Base-by-base conservation (phyloP, 2,329 filamentous ascomycete genomes). In the Hypoxylon sp. region DNA sequence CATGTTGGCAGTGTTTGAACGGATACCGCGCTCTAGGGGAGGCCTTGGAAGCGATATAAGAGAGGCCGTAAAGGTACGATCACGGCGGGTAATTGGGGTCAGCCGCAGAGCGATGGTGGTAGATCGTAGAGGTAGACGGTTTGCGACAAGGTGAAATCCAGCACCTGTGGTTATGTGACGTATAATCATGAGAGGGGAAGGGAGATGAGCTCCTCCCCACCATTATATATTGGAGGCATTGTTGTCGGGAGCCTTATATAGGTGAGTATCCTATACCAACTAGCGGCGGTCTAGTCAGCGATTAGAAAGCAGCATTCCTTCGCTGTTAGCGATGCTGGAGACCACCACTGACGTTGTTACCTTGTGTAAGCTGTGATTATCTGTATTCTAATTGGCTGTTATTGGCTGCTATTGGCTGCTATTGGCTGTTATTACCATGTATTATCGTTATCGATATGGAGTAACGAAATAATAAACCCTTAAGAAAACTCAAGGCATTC, bases 301-400 rank as follows among this genome's bases (percentile, higher is more conserved):
- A 73, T 73, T 73, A 64, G 53, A 70, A 72, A 73, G 65, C 70
- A 69, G 32, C 34, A 45, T 5, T 56, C 21, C 12, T 48, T 29
- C 34, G 9, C 51, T 30, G 27, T 16, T 58, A 27, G 37, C 34
- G n/a, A 39, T 39, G 34, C 37, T 21, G n/a, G 16, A 45, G 14
- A 30, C 23, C 45, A 25, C 45, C 45, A 41, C 37, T 41, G 37
- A 41, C 37, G 16, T 41, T 41, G 37, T 27, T 48, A 25, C 21
- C 46, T 53, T 23, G 9, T 32, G 21, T 52, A 53, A 48, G 32
- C 32, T 37, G 32, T 27, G 46, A 41, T 59, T 51, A 12, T 23
- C 25, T 12, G 21, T 45, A 21, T 32, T 48, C 5, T 56, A 43
- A 64, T 64, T 64, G 61, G 55, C 23, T 45, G 41, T 34, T 19